These are phyloP conservation scores for Talaromyces sp. DNA, from an alignment of 2,329 filamentous ascomycete genomes.

Conservation along the genomic window DNA sequence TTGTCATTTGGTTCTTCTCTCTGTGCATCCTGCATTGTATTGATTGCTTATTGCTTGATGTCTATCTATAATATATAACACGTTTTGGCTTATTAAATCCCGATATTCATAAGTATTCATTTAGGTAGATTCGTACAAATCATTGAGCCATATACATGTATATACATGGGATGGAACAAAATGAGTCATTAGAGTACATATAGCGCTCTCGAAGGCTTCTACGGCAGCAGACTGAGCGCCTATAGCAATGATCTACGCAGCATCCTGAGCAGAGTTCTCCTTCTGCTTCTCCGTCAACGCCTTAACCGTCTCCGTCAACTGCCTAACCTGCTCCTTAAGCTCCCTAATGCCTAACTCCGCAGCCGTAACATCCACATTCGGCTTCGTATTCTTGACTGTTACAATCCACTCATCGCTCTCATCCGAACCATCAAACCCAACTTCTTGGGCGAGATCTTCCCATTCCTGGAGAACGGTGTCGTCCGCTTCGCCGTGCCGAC, in stretches of 20 bases:
- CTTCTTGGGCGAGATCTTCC: slow-evolving; percentile 71
- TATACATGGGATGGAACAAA: neutral
- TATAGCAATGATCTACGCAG: neutral
- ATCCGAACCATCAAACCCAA: slow-evolving; percentile 68
- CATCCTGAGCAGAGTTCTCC: neutral
- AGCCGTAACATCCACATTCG: slow-evolving; percentile 77
- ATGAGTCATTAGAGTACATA: neutral
- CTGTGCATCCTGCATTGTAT: neutral
- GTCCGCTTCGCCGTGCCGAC: slow-evolving; percentile 78
- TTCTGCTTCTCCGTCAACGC: slow-evolving; percentile 46
- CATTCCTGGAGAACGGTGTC: slow-evolving; percentile 89
- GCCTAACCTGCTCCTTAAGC: slow-evolving; percentile 55
- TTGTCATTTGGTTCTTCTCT: neutral
- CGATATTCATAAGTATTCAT: neutral
- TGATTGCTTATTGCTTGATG: neutral
- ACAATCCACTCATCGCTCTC: slow-evolving; percentile 74
- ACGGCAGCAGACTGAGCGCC: neutral
- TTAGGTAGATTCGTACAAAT: neutral
- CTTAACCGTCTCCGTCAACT: slow-evolving; percentile 63
- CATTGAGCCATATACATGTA: neutral
- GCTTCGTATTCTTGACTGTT: slow-evolving; percentile 70
- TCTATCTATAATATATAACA: neutral
- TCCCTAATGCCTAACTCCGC: slow-evolving; percentile 64
- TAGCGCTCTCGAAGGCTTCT: neutral
- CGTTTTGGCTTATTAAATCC: neutral